Evolutionary conservation across 768 basidiomycete genomes (phyloP).

Genomic region (Phanerochaete carnosa): DNA sequence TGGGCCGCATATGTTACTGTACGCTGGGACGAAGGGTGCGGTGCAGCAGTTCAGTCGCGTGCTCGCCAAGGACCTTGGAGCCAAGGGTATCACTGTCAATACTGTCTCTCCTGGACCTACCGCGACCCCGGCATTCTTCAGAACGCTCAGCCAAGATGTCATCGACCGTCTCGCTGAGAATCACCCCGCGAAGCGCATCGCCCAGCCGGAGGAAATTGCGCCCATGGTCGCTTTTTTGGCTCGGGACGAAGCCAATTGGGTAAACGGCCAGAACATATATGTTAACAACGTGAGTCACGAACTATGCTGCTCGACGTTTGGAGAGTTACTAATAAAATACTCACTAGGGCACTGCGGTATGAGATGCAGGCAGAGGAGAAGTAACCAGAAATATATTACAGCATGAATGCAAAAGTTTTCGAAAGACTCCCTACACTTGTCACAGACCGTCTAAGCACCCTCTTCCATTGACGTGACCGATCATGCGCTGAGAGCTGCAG

Average conservation of each 20-base stretch:
- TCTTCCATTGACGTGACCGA: not conserved
- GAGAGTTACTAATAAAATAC: not conserved
- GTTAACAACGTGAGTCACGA: constrained; percentile 44
- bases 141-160: constrained; percentile 40
- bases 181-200: constrained; percentile 41
- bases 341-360: not conserved
- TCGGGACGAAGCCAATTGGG: constrained; percentile 48
- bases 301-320: not conserved
- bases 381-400: not conserved
- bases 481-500: constrained; percentile 12
- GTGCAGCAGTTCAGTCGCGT: constrained; percentile 52
- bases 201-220: constrained; percentile 45
- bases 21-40: constrained; percentile 52
- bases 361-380: not conserved
- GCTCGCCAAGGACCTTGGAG: constrained; percentile 49
- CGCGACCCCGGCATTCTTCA: constrained; percentile 47
- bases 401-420: not conserved
- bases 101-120: constrained; percentile 46
- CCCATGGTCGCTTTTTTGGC: constrained; percentile 46
- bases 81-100: constrained; percentile 48
- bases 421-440: not conserved
- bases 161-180: constrained; percentile 40
- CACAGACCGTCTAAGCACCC: not conserved
- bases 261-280: constrained; percentile 49
- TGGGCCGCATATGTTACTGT: constrained; percentile 41